These are phyloP conservation scores for Tolypocladium tundrense DNA, from an alignment of 2,329 filamentous ascomycete genomes.

Conservation along the genomic window DNA sequence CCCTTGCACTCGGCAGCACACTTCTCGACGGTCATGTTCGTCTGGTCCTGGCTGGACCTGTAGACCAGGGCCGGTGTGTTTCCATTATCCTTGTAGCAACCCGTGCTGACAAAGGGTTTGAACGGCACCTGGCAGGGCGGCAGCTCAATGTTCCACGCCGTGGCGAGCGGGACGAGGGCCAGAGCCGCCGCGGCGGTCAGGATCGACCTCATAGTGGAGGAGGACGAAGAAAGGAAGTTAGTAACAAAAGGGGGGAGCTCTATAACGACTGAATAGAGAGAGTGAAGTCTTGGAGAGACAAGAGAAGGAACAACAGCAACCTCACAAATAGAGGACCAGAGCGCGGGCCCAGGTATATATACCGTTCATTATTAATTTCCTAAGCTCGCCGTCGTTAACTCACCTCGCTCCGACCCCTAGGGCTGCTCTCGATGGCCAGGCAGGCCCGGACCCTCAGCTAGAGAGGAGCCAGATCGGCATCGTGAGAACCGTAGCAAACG, in stretches of 20 bases:
- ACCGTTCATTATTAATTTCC: neutral
- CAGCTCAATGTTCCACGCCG: slow-evolving; percentile 32
- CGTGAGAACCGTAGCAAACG: neutral
- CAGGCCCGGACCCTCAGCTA: neutral
- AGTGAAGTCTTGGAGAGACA: neutral
- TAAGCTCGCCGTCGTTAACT: neutral
- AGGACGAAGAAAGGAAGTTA: slow-evolving; percentile 4
- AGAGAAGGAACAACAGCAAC: neutral
- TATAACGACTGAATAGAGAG: neutral
- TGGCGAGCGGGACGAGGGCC: slow-evolving; percentile 23
- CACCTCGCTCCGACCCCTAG: neutral
- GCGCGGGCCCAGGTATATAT: neutral
- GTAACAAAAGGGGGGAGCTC: neutral
- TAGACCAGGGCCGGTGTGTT: slow-evolving; percentile 26
- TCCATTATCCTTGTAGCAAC: slow-evolving; percentile 33
- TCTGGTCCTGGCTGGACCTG: slow-evolving; percentile 25
- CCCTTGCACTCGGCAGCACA: slow-evolving; percentile 41
- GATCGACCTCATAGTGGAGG: slow-evolving; percentile 7
- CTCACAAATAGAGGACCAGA: neutral
- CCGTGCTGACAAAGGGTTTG: slow-evolving; percentile 36
- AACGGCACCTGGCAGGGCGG: slow-evolving; percentile 34
- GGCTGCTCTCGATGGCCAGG: neutral
- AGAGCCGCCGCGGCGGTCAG: slow-evolving; percentile 26
- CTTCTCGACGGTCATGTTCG: slow-evolving; percentile 35
- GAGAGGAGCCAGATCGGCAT: neutral